Conservation (phyloP, 176 grass and related monocot genomes). For the Tillandsia leiboldiana region DNA sequence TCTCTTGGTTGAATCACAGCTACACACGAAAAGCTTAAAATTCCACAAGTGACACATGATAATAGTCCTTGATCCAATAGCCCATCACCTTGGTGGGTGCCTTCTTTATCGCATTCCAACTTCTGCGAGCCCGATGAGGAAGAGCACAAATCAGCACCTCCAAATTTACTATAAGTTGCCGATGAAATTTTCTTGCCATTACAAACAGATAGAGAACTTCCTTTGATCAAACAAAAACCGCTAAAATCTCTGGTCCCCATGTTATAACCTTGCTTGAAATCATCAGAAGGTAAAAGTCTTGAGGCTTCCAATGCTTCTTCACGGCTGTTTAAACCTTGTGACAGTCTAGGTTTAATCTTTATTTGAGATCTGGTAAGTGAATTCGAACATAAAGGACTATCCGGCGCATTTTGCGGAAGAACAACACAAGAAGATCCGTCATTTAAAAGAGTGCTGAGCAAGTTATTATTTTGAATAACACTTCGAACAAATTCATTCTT, state of each 20-base stretch:
- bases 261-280: conserved; percentile 18
- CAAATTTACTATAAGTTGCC: conserved; percentile 12
- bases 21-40: conserved; percentile 98
- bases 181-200: conserved; percentile 21
- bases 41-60: conserved; percentile 85
- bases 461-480: conserved; percentile 77
- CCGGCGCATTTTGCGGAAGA: conserved; percentile 43
- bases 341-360: conserved; percentile 40
- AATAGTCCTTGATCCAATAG: conserved; percentile 80
- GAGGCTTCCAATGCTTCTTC: conserved; percentile 32
- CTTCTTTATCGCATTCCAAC: conserved; percentile 31
- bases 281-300: conserved; percentile 24
- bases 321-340: conserved; percentile 24
- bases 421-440: conserved; percentile 61
- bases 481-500: conserved; percentile 77
- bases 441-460: conserved; percentile 47
- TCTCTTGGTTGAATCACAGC: conserved; percentile 84
- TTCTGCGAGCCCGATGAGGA: conserved; percentile 31
- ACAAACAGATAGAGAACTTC: conserved; percentile 18
- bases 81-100: conserved; percentile 25
- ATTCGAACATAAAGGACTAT: conserved; percentile 42
- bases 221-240: conserved; percentile 24
- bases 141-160: conserved; percentile 25
- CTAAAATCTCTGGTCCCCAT: conserved; percentile 17
- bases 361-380: conserved; percentile 28